Percentiles rank a stretch among this genome's conserved stretches.
These are phyloP conservation scores for Thielaviopsis cerberus DNA, from an alignment of 2,329 filamentous ascomycete species.

Conservation along the genomic window DNA sequence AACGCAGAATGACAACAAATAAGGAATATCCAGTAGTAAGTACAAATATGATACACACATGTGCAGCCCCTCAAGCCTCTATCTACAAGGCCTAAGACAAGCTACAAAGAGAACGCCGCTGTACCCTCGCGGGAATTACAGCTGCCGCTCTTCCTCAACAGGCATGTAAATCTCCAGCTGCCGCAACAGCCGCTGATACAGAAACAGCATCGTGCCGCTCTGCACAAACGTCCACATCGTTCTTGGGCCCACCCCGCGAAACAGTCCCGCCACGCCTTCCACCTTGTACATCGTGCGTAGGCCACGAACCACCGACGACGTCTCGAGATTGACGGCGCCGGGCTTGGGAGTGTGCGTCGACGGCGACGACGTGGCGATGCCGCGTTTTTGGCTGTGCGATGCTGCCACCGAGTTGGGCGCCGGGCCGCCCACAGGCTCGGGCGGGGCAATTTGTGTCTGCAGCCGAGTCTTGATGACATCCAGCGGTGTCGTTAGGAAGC, in stretches of 20 bases:
- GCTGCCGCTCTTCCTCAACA: constrained; percentile 15
- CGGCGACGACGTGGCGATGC: constrained; percentile 78
- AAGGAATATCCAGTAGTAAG: constrained; percentile 1
- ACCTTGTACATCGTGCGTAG: constrained; percentile 74
- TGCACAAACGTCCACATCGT: constrained; percentile 96
- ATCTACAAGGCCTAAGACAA: constrained; percentile 4
- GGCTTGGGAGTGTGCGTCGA: constrained; percentile 66
- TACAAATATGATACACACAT: constrained; percentile 13
- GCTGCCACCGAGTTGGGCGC: constrained; percentile 16
- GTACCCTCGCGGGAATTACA: constrained; percentile 7
- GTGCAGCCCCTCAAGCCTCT: neutral
- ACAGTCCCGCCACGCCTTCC: constrained; percentile 79
- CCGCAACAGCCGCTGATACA: constrained; percentile 76
- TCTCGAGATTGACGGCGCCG: constrained; percentile 64
- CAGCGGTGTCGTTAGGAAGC: constrained; percentile 83
- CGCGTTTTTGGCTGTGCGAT: constrained; percentile 35
- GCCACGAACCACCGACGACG: constrained; percentile 73
- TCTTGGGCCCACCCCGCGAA: constrained; percentile 80
- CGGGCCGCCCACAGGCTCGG: constrained; percentile 17
- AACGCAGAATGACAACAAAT: neutral
- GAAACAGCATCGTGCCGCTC: constrained; percentile 86
- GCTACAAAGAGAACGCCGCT: constrained; percentile 12
- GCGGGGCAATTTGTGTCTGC: constrained; percentile 60
- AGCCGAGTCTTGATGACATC: constrained; percentile 95
- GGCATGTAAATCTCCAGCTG: constrained; percentile 42